These are phyloP conservation scores for Xylaria scruposa DNA, from an alignment of 495 filamentous ascomycete genomes.

Conservation along the genomic window DNA sequence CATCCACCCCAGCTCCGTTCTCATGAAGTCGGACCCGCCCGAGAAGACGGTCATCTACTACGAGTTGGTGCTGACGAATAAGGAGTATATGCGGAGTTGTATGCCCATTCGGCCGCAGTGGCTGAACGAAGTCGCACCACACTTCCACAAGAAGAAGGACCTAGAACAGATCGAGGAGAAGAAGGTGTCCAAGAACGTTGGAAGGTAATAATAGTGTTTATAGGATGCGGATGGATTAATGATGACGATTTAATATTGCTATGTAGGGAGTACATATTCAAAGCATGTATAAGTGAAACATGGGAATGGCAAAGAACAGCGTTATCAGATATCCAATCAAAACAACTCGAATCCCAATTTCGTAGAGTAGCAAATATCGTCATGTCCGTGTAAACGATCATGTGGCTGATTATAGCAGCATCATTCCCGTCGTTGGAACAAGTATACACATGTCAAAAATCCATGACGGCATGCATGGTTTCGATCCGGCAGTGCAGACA, in stretches of 20 bases:
- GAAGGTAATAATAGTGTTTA: slow-evolving; percentile 28
- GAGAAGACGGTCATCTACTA: slow-evolving; percentile 87
- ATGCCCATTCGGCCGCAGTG: slow-evolving; percentile 86
- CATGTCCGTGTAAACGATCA: neutral
- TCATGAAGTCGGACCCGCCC: slow-evolving; percentile 80
- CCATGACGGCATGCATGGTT: neutral
- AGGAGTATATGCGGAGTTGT: slow-evolving; percentile 90
- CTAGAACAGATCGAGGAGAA: slow-evolving; percentile 79
- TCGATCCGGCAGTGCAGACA: neutral
- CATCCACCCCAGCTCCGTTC: slow-evolving; percentile 82
- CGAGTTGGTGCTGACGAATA: slow-evolving; percentile 89
- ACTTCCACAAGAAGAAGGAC: slow-evolving; percentile 95
- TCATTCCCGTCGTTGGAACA: neutral
- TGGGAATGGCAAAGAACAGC: neutral
- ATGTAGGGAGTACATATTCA: neutral
- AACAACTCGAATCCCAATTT: neutral
- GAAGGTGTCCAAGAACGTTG: slow-evolving; percentile 67
- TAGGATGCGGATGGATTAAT: slow-evolving; percentile 21
- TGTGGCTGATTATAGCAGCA: neutral
- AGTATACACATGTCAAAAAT: too few species aligned
- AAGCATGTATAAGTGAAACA: neutral
- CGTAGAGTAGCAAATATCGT: neutral
- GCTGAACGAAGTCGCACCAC: slow-evolving; percentile 90
- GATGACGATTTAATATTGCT: neutral
- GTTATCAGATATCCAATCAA: neutral